Percentiles rank a stretch among this genome's conserved stretches.
Evolutionary conservation across 202 grass and related monocot genomes (phyloP).

Genomic region (Carex arenaria): DNA sequence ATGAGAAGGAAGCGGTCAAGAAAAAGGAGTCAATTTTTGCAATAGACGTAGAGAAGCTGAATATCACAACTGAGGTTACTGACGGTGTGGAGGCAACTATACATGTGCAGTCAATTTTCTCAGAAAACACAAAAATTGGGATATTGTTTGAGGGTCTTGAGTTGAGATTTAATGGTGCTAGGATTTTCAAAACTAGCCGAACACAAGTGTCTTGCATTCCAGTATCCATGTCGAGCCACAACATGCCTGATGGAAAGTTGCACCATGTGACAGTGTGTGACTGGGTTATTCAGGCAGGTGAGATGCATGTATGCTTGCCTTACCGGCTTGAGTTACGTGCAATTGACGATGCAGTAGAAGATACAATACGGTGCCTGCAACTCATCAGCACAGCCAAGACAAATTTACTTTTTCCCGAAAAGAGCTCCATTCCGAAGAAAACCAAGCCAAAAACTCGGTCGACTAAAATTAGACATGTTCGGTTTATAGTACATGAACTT

Average conservation of each 20-base stretch:
- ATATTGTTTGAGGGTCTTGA: conserved; percentile 76
- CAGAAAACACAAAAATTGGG: conserved; percentile 98
- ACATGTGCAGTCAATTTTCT: conserved; percentile 87
- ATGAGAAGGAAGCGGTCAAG: conserved; percentile 42
- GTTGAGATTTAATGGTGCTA: conserved; percentile 65
- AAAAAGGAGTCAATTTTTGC: conserved; percentile 89
- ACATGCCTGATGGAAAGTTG: conserved; percentile 43
- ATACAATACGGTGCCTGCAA: conserved; percentile 71
- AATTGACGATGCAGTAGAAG: conserved; percentile 96
- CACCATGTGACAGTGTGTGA: conserved; percentile 63
- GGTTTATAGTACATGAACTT: conserved; percentile 70
- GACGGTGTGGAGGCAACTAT: conserved; percentile 87
- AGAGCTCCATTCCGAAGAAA: conserved; percentile 48
- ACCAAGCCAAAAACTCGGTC: conserved; percentile 69
- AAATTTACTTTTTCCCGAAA: conserved; percentile 65
- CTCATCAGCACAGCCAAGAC: conserved; percentile 82
- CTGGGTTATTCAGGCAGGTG: conserved; percentile 87
- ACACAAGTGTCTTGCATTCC: conserved; percentile 94
- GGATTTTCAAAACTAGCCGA: conserved; percentile 75
- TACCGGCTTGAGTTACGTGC: conserved; percentile 90
- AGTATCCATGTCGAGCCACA: conserved; percentile 58
- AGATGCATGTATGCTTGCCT: conserved; percentile 83
- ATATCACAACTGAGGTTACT: conserved; percentile 75
- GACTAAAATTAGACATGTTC: conserved; percentile 59
- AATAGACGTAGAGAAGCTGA: conserved; percentile 81